A percentile compares a stretch with the other conserved stretches of the same genome.
These are phyloP conservation scores for Guadua angustifolia DNA, from an alignment of 176 grass and related monocot species.

Conservation along the genomic window DNA sequence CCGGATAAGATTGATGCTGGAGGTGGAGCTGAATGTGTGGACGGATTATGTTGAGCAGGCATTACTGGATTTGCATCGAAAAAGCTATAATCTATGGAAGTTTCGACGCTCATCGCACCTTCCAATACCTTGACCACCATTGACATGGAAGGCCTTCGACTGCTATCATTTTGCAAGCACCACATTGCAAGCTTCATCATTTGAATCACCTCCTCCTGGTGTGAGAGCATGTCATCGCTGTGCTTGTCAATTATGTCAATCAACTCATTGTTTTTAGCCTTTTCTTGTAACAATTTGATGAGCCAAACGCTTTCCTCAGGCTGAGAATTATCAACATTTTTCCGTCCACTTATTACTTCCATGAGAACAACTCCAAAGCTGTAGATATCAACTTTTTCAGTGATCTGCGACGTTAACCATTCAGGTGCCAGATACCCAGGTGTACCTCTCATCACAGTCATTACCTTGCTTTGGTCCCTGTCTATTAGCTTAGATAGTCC, in stretches of 20 bases:
- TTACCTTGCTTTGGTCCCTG: slow-evolving; percentile 46
- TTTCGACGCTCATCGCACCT: slow-evolving; percentile 40
- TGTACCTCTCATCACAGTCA: slow-evolving; percentile 50
- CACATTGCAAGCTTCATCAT: slow-evolving; percentile 45
- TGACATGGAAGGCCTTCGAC: slow-evolving; percentile 41
- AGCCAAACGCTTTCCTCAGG: slow-evolving; percentile 32
- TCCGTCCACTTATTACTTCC: slow-evolving; percentile 38
- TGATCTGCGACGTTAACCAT: slow-evolving; percentile 43
- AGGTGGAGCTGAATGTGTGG: slow-evolving; percentile 40
- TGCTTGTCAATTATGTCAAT: slow-evolving; percentile 26
- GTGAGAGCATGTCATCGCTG: slow-evolving; percentile 17
- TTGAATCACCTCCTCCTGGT: slow-evolving; percentile 33
- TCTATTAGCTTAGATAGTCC: slow-evolving; percentile 51
- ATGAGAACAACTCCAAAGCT: slow-evolving; percentile 41
- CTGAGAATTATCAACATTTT: slow-evolving; percentile 34
- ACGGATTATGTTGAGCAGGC: slow-evolving; percentile 12
- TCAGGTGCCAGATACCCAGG: slow-evolving; percentile 50
- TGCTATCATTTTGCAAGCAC: slow-evolving; percentile 46
- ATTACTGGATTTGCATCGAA: slow-evolving; percentile 35
- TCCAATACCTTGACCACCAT: slow-evolving; percentile 44
- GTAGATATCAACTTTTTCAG: slow-evolving; percentile 44
- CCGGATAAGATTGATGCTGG: slow-evolving; percentile 49
- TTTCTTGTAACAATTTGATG: slow-evolving; percentile 34
- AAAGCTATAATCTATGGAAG: slow-evolving; percentile 26
- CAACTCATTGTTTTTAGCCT: slow-evolving; percentile 36